Percentiles rank a stretch among this genome's conserved stretches.
phyloP scores from a whole-genome alignment of 192 early-diverging fungal genomes.

The Spinellus fusiger region DNA sequence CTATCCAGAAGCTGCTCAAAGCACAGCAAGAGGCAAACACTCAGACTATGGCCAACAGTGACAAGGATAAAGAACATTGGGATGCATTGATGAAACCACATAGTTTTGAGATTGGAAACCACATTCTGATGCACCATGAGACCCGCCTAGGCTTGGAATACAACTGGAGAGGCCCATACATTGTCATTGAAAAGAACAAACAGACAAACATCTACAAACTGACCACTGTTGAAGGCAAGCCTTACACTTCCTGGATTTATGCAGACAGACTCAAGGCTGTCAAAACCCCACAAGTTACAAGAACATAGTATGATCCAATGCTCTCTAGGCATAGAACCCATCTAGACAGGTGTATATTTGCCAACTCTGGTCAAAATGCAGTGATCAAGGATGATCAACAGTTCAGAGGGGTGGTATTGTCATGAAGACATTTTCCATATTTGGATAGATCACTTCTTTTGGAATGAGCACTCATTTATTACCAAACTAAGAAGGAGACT shows the following conservation, averaged over 20 bases:
- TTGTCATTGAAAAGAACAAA: background rate
- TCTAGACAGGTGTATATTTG: background rate
- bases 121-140: slow-evolving; percentile 2
- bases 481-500: too few relatives aligned
- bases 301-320: background rate
- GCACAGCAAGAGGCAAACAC: background rate
- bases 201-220: slow-evolving; percentile 5
- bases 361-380: background rate
- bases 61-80: background rate
- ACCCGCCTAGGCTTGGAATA: background rate
- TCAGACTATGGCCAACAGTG: background rate
- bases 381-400: slow-evolving; percentile 2
- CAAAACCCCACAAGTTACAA: background rate
- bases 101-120: background rate
- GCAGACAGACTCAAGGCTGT: background rate
- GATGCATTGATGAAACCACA: background rate
- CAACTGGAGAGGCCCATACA: slow-evolving; percentile 9
- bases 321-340: background rate
- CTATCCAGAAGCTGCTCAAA: background rate
- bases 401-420: background rate
- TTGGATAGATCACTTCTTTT: too few relatives aligned
- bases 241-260: slow-evolving; percentile 10
- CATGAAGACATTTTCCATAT: too few relatives aligned
- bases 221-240: background rate
- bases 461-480: too few relatives aligned